Percentiles rank a stretch among this genome's conserved stretches.
phyloP scores from a whole-genome alignment of 768 basidiomycete genomes.

The Leucogyrophana mollusca region DNA sequence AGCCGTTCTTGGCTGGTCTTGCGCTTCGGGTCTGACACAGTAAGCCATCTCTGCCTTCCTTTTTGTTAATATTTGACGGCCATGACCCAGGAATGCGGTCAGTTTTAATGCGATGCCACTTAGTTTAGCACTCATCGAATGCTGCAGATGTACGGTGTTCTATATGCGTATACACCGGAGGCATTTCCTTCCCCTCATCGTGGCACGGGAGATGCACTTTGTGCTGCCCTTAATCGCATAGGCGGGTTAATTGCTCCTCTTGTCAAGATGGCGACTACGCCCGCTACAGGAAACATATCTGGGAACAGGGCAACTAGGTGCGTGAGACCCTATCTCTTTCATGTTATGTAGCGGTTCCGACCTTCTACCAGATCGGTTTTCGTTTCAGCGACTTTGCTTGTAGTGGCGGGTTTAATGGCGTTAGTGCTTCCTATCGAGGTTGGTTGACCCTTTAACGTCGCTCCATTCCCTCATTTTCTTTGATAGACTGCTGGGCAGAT shows the following conservation, averaged over 20 bases:
- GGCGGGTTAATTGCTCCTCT: constrained; percentile 48
- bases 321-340: too few relatives aligned
- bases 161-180: constrained; percentile 60
- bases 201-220: constrained; percentile 53
- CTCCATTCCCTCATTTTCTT: too few relatives aligned
- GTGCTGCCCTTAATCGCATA: constrained; percentile 46
- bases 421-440: too few relatives aligned
- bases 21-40: constrained; percentile 42
- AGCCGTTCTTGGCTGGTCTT: constrained; percentile 45
- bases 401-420: too few relatives aligned
- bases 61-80: neutral
- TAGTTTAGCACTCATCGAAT: neutral
- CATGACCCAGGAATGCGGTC: constrained; percentile 34
- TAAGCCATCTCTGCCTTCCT: constrained; percentile 19
- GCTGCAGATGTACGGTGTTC: constrained; percentile 46
- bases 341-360: too few relatives aligned
- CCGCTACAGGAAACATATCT: constrained; percentile 24
- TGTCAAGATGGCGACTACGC: constrained; percentile 46
- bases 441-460: too few relatives aligned
- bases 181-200: constrained; percentile 57
- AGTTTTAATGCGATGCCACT: constrained; percentile 5
- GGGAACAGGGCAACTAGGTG: constrained; percentile 36
- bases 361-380: too few relatives aligned
- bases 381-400: too few relatives aligned
- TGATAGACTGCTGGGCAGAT: too few relatives aligned